These are phyloP conservation scores for Tetrahymena borealis DNA, from an alignment of 73 alveolate genomes.

Conservation along the genomic window DNA sequence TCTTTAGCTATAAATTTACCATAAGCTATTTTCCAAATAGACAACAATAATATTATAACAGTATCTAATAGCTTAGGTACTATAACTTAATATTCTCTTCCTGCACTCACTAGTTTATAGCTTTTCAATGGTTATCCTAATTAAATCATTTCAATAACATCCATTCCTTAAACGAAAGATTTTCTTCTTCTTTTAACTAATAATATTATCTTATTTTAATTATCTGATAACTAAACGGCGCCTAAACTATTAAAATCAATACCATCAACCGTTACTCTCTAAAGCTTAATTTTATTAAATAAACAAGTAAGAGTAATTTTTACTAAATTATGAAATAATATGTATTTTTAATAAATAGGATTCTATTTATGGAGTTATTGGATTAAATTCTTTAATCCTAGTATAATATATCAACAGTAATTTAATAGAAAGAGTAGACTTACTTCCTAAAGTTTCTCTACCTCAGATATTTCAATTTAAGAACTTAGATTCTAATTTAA, in stretches of 20 bases:
- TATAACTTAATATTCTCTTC: background rate
- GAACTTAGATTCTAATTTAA: background rate
- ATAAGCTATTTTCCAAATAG: background rate
- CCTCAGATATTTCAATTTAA: background rate
- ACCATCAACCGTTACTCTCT: background rate
- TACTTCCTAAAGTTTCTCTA: background rate
- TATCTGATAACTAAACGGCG: background rate
- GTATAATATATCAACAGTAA: background rate
- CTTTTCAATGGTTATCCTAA: background rate
- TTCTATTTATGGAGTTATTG: background rate
- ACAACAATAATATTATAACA: background rate
- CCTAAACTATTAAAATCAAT: background rate
- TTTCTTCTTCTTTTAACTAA: background rate
- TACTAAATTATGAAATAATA: background rate
- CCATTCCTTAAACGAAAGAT: background rate
- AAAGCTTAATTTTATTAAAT: background rate
- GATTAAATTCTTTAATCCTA: background rate
- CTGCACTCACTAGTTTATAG: background rate
- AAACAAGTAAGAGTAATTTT: background rate
- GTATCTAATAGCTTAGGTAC: background rate
- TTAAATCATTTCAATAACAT: background rate
- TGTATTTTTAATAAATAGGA: background rate
- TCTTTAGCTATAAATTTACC: background rate
- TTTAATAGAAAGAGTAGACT: background rate
- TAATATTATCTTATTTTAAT: background rate